A percentile compares a stretch with the other conserved stretches of the same genome.
These are phyloP conservation scores for Candida rishiriensis DNA, from an alignment of 805 yeast genomes.

Conservation along the genomic window DNA sequence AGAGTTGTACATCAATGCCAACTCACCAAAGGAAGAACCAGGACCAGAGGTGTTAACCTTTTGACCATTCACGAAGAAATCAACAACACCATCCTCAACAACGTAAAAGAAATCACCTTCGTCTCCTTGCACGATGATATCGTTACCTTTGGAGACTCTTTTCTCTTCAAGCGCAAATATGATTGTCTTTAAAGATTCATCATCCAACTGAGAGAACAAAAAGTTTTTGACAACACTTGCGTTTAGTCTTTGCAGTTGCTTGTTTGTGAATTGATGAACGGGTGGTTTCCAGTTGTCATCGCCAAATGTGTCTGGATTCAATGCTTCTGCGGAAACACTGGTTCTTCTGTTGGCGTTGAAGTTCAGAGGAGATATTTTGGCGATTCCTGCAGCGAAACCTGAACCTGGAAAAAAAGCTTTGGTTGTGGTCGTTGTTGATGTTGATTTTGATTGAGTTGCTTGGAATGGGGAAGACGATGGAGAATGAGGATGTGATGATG, in stretches of 20 bases:
- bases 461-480: no score
- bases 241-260: conserved; percentile 65
- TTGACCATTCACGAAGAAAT: conserved; percentile 66
- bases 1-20: conserved; percentile 95
- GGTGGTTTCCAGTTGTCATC: conserved; percentile 73
- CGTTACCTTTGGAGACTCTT: conserved; percentile 49
- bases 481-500: neutral
- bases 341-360: conserved; percentile 83
- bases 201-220: conserved; percentile 78
- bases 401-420: conserved; percentile 12
- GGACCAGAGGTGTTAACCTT: conserved; percentile 73
- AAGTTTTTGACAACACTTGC: conserved; percentile 76
- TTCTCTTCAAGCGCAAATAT: conserved; percentile 82
- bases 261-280: conserved; percentile 53
- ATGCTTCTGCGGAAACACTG: conserved; percentile 85
- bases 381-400: conserved; percentile 23
- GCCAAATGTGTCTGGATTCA: conserved; percentile 67
- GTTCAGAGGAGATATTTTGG: conserved; percentile 45
- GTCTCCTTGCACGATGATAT: conserved; percentile 84
- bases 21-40: conserved; percentile 93
- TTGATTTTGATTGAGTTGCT: no score
- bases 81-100: conserved; percentile 79
- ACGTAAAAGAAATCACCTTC: conserved; percentile 92
- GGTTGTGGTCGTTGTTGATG: neutral
- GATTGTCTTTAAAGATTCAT: conserved; percentile 69